Evolutionary conservation across 495 filamentous ascomycete species (phyloP), one percentile per base, ranked within the genome.

Genomic region (Aspergillus baeticus): DNA sequence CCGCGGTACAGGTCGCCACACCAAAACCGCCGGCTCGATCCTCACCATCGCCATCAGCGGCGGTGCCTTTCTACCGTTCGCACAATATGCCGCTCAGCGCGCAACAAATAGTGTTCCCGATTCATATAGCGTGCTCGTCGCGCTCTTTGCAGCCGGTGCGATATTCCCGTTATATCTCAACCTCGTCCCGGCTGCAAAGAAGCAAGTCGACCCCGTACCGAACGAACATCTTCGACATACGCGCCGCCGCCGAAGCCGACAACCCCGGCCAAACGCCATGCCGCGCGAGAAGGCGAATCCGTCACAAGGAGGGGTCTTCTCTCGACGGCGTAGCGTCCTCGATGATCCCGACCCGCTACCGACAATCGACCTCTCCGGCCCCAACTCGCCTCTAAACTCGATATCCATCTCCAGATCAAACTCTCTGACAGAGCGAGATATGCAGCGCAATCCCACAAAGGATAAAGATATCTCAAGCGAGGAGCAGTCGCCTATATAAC

Each of bases 111-210:
- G 49, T 29, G 62, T 74, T 0, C 60, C 71, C 22, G 84, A 81
- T 51, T 81, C 80, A 0, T 84, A 77, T 60, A 78, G 74, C 51
- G 77, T 89, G 15, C 67, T 84, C 6, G 72, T 87, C 8, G 84
- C 85, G 4, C 62, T 81, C 10, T 87, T 83, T 48, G 73, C 78
- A 1, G 77, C 75, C 20, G 84, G 82, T 1, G 67, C 75, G 4
- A 62, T 86, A 6, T 85, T 86, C 64, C 84, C 87, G 0, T 5
- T 87, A 0, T 87, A 85, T 66, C 67, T 88, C 29, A 84, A 84
- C 51, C 20, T 80, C 2, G 68, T 79, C 8, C 77, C 79, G 2
- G 71, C 70, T 5, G 87, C 83, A n/a, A 77, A 81, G 63, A 75
- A 78, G 55, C 80, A 88, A 59, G 78, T 85, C 11, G 85, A 87